Evolutionary conservation across 208 protist genomes (phyloP), one percentile per base, ranked within the genome.

Genomic region (Acanthamoeba triangularis): DNA sequence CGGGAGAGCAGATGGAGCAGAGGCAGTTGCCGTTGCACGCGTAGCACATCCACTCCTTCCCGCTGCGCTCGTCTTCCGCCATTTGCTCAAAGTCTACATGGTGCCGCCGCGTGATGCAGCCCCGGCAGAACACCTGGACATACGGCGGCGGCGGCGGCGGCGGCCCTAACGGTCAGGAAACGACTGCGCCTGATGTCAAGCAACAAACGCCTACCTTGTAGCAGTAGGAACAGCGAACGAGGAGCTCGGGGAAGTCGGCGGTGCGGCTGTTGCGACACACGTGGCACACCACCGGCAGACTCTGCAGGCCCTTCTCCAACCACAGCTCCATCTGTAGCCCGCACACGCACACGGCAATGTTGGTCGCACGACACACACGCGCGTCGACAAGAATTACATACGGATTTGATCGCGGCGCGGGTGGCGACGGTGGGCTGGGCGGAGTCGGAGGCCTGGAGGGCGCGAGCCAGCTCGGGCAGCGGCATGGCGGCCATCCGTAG

Each of bases 41-140:
- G 65, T 74, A 74, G 65, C 65, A 74, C 33, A 74, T n/a, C 65
- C 65, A 74, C 65, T 74, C 65, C 25, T 41, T 20, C 65, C 65
- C 65, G 65, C 25, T n/a, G 33, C 33, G n/a, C 65, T 20, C 65
- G 23, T n/a, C 25, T 30, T 37, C 65, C 25, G n/a, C n/a, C 65
- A 74, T 16, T 30, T 20, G 3, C 0, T 74, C 65, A 37, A 74
- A 74, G 65, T 74, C 33, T 3, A 41, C 65, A 1, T 74, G 11
- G 25, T 41, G 65, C 25, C 65, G 65, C 65, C 25, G 13, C 23
- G 25, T 16, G 23, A 74, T 74, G 33, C 65, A 74, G 25, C 25
- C 25, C 65, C 25, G 11, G 33, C 65, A 74, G 65, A 33, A 74
- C 65, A 74, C 65, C 65, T 74, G 13, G n/a, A 74, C 59, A 59